These are phyloP conservation scores for Sparassis latifolia DNA, from an alignment of 1,284 basidiomycete species.

Conservation along the genomic window DNA sequence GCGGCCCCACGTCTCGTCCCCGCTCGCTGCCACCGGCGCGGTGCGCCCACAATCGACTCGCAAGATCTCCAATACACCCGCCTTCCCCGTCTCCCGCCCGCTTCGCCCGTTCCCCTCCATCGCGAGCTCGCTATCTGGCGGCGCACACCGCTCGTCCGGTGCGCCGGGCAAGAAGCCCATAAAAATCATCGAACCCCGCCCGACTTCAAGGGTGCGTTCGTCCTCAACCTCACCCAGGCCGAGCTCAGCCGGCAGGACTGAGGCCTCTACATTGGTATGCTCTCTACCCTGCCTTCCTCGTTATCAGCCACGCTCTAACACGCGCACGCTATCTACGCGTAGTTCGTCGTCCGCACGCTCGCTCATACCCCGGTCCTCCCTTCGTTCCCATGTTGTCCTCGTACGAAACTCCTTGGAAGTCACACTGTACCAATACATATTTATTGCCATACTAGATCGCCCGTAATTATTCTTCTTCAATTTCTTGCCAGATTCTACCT, in stretches of 20 bases:
- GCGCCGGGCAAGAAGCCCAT: constrained; percentile 37
- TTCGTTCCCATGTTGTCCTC: no score
- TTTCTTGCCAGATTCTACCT: no score
- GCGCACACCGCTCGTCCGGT: constrained; percentile 5
- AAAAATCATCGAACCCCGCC: constrained; percentile 75
- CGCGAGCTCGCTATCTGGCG: constrained; percentile 29
- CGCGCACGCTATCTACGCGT: neutral
- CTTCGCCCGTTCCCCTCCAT: constrained; percentile 70
- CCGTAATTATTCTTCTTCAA: no score
- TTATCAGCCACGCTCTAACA: neutral
- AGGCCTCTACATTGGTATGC: constrained; percentile 11
- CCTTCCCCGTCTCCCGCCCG: constrained; percentile 65
- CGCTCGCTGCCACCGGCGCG: constrained; percentile 41
- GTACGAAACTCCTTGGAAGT: no score
- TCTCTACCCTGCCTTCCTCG: neutral
- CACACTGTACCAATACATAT: no score
- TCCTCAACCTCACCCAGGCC: constrained; percentile 72
- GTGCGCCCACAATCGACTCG: constrained; percentile 18
- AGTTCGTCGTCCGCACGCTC: neutral
- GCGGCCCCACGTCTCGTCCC: constrained; percentile 45
- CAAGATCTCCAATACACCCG: constrained; percentile 34
- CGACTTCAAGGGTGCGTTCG: constrained; percentile 61
- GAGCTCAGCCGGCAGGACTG: constrained; percentile 71
- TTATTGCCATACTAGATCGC: no score
- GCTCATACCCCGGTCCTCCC: constrained; percentile 2